A percentile compares a stretch with the other conserved stretches of the same genome.
Conservation (phyloP, 2,329 filamentous ascomycete genomes). For the Coniochaeta pulveracea region DNA sequence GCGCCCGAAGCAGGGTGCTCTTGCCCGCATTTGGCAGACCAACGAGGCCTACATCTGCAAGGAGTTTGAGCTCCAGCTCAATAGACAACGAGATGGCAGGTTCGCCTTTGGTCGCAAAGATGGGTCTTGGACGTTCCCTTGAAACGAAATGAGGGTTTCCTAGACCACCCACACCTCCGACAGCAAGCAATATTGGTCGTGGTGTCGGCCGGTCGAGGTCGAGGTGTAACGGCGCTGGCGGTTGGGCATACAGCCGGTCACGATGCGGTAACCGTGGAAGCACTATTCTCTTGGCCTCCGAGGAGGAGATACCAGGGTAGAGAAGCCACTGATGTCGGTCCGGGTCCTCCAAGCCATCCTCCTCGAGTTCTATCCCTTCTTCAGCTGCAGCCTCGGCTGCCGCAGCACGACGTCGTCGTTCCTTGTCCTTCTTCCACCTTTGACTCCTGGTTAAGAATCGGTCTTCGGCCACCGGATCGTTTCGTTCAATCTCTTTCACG, state of each 20-base stretch:
- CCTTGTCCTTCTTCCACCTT: conserved; percentile 7
- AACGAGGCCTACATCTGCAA: conserved; percentile 90
- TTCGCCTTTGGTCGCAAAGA: conserved; percentile 83
- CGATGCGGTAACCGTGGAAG: conserved; percentile 41
- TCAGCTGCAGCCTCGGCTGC: conserved; percentile 5
- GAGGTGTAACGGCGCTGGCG: conserved; percentile 58
- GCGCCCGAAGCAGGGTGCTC: conserved; percentile 75
- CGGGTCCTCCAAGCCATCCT: conserved; percentile 29
- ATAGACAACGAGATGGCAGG: conserved; percentile 66
- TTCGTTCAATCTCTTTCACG: conserved; percentile 67
- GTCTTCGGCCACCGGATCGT: conserved; percentile 67
- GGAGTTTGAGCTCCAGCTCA: conserved; percentile 84
- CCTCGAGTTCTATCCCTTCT: conserved; percentile 24
- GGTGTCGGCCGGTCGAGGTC: conserved; percentile 70
- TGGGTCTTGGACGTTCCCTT: conserved; percentile 60
- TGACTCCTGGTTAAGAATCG: conserved; percentile 21
- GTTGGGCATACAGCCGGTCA: conserved; percentile 52
- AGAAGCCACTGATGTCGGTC: conserved; percentile 69
- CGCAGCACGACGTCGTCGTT: conserved; percentile 6
- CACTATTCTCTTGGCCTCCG: conserved; percentile 47
- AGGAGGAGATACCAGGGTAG: conserved; percentile 65
- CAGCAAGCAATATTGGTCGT: conserved; percentile 72
- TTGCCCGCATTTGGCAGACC: conserved; percentile 95
- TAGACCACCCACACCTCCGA: conserved; percentile 78
- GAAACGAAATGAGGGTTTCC: conserved; percentile 91